These are phyloP conservation scores for Amborella trichopoda DNA, from an alignment of 164 flowering plant genomes.

Conservation along the genomic window DNA sequence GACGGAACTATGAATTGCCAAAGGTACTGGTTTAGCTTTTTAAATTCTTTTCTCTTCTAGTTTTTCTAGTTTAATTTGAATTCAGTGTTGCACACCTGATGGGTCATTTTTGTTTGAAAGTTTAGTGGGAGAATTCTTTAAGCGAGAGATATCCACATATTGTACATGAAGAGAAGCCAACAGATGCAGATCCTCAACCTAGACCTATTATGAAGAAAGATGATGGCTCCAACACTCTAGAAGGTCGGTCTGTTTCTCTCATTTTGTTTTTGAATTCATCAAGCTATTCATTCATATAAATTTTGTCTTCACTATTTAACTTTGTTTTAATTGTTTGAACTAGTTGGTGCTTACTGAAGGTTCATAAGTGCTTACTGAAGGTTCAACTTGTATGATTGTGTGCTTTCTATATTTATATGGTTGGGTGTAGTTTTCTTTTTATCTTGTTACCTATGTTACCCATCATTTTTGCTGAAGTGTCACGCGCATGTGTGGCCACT, in stretches of 20 bases:
- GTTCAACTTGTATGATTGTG: no score
- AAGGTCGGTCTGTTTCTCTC: slow-evolving; percentile 41
- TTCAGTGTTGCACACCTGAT: no score
- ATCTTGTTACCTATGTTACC: no score
- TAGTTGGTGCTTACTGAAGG: no score
- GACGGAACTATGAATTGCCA: slow-evolving; percentile 76
- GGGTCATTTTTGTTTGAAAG: no score
- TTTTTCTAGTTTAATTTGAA: no score
- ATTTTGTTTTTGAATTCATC: not conserved
- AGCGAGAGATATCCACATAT: slow-evolving; percentile 87
- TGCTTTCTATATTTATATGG: no score
- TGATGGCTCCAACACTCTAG: slow-evolving; percentile 41
- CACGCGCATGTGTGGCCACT: no score
- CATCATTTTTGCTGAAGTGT: no score
- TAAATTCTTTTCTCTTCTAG: not conserved
- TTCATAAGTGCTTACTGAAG: no score
- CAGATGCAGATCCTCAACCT: slow-evolving; percentile 27
- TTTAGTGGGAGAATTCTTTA: slow-evolving; percentile 71
- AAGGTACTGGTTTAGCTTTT: slow-evolving; percentile 33
- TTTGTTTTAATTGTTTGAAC: not conserved
- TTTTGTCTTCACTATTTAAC: not conserved
- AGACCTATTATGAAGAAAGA: slow-evolving; percentile 21
- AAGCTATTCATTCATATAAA: not conserved
- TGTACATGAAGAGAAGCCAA: slow-evolving; percentile 71
- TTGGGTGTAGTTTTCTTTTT: no score